Conservation (phyloP, 805 yeast genomes). For the Starmera dryadoides region DNA sequence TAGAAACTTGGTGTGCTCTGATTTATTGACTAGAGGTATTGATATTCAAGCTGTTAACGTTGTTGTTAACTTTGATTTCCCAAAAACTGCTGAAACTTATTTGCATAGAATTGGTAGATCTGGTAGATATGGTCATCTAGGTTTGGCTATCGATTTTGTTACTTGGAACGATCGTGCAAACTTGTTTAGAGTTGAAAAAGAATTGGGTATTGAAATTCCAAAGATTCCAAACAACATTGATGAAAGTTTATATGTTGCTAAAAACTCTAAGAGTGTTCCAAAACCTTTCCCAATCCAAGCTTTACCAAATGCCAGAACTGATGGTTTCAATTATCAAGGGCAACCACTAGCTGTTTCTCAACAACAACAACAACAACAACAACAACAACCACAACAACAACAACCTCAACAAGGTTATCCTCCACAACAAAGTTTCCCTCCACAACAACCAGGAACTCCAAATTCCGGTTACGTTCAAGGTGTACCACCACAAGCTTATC, state of each 20-base stretch:
- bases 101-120: conserved; percentile 98
- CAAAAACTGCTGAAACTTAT: conserved; percentile 95
- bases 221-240: conserved; percentile 96
- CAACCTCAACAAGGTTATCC: conserved; percentile 16
- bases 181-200: conserved; percentile 92
- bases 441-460: conserved; percentile 13
- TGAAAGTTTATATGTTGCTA: conserved; percentile 80
- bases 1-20: conserved; percentile 95
- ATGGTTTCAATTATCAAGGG: conserved; percentile 38
- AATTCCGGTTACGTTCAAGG: conserved; percentile 5
- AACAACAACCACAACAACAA: conserved; percentile 13
- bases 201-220: conserved; percentile 92
- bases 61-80: conserved; percentile 96
- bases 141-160: conserved; percentile 93
- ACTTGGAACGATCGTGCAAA: conserved; percentile 96
- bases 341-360: conserved; percentile 26
- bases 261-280: conserved; percentile 67
- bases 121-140: conserved; percentile 97
- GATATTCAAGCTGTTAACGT: conserved; percentile 99
- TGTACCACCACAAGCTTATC: conserved; percentile 8
- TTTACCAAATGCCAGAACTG: conserved; percentile 33
- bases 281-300: conserved; percentile 78
- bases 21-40: conserved; percentile 93
- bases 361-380: conserved; percentile 21
- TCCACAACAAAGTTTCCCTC: conserved; percentile 9